phyloP scores from a whole-genome alignment of 1,284 basidiomycete genomes.

The Garcileccinum viscosum region DNA sequence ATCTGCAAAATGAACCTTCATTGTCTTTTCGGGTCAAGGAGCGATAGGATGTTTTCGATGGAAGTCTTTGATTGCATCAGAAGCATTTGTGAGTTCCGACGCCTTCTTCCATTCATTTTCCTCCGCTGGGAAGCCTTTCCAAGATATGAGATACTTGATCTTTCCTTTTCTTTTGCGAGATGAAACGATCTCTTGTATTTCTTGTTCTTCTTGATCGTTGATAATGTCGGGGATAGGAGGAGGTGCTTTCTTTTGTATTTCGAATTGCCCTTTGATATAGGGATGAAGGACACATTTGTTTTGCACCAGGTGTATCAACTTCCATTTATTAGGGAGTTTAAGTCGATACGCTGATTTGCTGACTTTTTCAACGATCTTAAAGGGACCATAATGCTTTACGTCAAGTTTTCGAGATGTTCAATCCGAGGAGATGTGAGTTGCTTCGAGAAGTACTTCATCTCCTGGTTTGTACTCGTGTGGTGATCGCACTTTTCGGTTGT shows the following conservation, averaged over 20 bases:
- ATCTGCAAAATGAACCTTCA: too few species aligned
- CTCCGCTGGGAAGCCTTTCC: not conserved
- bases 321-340: not conserved
- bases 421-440: not conserved
- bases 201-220: not conserved
- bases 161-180: not conserved
- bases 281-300: not conserved
- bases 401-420: not conserved
- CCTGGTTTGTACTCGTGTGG: not conserved
- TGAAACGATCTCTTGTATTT: not conserved
- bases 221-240: not conserved
- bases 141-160: not conserved
- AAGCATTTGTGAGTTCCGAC: too few species aligned
- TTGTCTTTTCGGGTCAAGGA: too few species aligned
- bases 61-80: too few species aligned
- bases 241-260: not conserved
- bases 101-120: not conserved
- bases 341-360: not conserved
- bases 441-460: not conserved
- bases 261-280: not conserved
- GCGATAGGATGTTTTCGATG: too few species aligned
- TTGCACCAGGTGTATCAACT: not conserved
- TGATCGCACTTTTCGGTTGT: not conserved
- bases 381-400: not conserved
- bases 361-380: not conserved